Conservation (phyloP, 164 flowering plant genomes). For the Magnolia officinalis region DNA sequence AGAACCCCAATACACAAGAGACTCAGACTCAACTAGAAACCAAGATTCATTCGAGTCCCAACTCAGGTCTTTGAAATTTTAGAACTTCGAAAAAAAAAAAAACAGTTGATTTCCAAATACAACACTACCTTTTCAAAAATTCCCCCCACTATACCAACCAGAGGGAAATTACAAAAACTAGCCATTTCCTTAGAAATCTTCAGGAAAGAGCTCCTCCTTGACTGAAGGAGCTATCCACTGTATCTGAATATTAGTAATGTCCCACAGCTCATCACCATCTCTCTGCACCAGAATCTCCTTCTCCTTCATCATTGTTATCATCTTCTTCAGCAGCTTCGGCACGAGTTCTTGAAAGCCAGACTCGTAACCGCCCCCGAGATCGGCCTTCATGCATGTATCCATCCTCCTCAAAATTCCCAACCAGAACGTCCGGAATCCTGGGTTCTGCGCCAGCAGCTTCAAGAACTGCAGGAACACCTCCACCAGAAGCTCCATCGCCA, state of each 20-base stretch:
- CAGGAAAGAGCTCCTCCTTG: constrained; percentile 81
- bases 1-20: no score
- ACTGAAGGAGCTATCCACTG: constrained; percentile 95
- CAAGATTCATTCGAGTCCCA: no score
- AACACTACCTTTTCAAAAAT: not conserved
- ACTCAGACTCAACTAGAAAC: no score
- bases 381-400: constrained; percentile 91
- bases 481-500: constrained; percentile 68
- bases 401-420: constrained; percentile 78
- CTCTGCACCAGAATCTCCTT: constrained; percentile 47
- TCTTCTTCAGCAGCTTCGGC: constrained; percentile 60
- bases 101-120: not conserved
- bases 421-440: constrained; percentile 79
- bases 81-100: not conserved
- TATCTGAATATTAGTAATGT: constrained; percentile 76
- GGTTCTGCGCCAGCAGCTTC: constrained; percentile 43
- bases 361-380: constrained; percentile 55
- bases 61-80: no score
- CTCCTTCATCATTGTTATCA: constrained; percentile 67
- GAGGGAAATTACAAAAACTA: no score
- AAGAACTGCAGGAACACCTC: constrained; percentile 63
- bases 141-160: no score
- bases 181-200: constrained; percentile 16
- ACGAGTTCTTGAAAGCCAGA: constrained; percentile 46
- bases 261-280: constrained; percentile 83